Evolutionary conservation across 208 protist genomes (phyloP).

Genomic region (Wallacemonas collosoma): DNA sequence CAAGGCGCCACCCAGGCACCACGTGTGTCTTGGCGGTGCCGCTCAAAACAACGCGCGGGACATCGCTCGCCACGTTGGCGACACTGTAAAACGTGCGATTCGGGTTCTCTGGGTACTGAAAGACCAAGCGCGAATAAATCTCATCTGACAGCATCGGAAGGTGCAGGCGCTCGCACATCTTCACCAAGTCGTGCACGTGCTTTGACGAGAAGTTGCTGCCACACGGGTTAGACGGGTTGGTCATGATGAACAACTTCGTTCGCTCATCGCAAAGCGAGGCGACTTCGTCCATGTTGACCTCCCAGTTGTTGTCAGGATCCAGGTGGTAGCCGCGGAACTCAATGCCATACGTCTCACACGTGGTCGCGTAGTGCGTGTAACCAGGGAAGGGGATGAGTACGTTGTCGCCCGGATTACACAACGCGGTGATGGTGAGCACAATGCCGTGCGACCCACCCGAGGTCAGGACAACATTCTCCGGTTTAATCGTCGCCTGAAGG

Average conservation of each 20-base stretch:
- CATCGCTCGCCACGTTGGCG: conserved; percentile 72
- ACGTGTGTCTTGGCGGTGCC: conserved; percentile 93
- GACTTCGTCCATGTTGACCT: conserved; percentile 85
- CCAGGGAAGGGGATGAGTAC: conserved; percentile 90
- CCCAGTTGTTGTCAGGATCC: conserved; percentile 86
- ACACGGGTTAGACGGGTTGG: conserved; percentile 96
- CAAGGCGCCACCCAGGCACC: conserved; percentile 93
- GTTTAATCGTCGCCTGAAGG: conserved; percentile 19
- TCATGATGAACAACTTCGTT: conserved; percentile 92
- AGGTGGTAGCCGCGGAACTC: conserved; percentile 82
- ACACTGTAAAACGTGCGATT: conserved; percentile 65
- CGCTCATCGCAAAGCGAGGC: conserved; percentile 69
- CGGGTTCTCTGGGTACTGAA: conserved; percentile 45
- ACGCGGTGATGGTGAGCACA: conserved; percentile 75
- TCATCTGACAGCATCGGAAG: conserved; percentile 95
- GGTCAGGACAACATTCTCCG: conserved; percentile 80
- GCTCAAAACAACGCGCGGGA: conserved; percentile 87
- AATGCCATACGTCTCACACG: conserved; percentile 79
- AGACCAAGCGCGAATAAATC: conserved; percentile 95
- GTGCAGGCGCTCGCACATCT: conserved; percentile 80
- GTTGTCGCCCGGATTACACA: conserved; percentile 88
- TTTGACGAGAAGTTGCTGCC: conserved; percentile 86
- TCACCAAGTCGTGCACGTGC: conserved; percentile 82
- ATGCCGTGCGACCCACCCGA: conserved; percentile 91
- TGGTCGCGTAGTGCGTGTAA: conserved; percentile 93